Percentiles rank a stretch among this genome's conserved stretches.
Evolutionary conservation across 2,329 filamentous ascomycete species (phyloP).

Genomic region (Aspergillus fijiensis): DNA sequence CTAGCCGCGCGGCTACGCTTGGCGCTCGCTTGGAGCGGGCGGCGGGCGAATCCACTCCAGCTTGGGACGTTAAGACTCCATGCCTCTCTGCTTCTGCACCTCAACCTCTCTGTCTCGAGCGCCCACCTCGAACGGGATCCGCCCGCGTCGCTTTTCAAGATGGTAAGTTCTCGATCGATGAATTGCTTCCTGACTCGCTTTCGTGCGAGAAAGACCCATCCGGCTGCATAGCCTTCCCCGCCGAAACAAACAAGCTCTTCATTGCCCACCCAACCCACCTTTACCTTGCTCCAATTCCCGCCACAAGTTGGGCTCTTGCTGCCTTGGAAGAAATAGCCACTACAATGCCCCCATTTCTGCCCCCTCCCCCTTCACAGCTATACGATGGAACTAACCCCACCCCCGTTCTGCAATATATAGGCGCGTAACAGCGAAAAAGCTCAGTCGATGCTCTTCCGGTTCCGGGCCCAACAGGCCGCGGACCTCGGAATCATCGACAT

Average conservation of each 20-base stretch:
- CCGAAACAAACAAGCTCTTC: neutral
- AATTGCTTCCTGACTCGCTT: neutral
- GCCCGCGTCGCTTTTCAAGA: constrained; percentile 24
- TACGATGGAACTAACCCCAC: neutral
- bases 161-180: constrained; percentile 25
- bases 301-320: too few species aligned
- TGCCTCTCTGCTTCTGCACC: constrained; percentile 19
- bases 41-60: constrained; percentile 19
- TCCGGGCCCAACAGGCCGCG: constrained; percentile 93
- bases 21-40: constrained; percentile 26
- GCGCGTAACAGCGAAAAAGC: constrained; percentile 98
- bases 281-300: neutral
- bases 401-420: constrained; percentile 45
- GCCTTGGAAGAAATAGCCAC: neutral
- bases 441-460: constrained; percentile 99
- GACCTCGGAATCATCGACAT: constrained; percentile 95
- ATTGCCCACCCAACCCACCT: neutral
- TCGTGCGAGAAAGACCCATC: neutral
- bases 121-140: constrained; percentile 14
- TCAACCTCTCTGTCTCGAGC: constrained; percentile 21
- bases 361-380: too few species aligned
- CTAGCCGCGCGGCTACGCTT: constrained; percentile 27
- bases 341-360: too few species aligned
- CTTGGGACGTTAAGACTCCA: constrained; percentile 16
- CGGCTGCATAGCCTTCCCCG: neutral